phyloP scores from a whole-genome alignment of 208 protist species.

The Leishmania braziliensis region DNA sequence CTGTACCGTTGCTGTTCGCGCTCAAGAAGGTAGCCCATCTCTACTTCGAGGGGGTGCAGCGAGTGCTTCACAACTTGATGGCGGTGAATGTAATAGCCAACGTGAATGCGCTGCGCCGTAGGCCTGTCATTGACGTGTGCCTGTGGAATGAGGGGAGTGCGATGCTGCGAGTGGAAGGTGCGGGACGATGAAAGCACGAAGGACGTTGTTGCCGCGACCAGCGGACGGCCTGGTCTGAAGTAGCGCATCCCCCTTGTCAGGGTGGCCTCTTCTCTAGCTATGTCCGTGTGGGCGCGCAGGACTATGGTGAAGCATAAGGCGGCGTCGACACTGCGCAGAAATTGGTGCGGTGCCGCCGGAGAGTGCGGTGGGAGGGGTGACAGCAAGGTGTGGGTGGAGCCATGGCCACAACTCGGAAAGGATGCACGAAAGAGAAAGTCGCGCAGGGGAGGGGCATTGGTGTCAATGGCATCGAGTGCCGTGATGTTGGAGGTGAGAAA shows the following conservation, averaged over 20 bases:
- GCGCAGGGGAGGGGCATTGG: background rate
- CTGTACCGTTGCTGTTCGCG: conserved; percentile 85
- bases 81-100: conserved; percentile 77
- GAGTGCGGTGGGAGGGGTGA: background rate
- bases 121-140: conserved; percentile 35
- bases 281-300: background rate
- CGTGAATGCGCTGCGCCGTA: conserved; percentile 34
- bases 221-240: background rate
- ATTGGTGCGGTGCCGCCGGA: background rate
- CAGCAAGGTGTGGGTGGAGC: background rate
- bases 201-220: background rate
- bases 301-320: background rate
- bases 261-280: background rate
- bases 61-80: conserved; percentile 79
- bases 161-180: conserved; percentile 75
- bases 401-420: background rate
- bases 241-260: conserved; percentile 5
- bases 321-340: background rate
- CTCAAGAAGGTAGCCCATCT: conserved; percentile 76
- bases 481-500: background rate
- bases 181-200: background rate
- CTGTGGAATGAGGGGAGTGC: conserved; percentile 79
- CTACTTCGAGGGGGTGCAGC: conserved; percentile 73
- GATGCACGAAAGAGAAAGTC: background rate
- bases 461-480: background rate